Percentiles rank a stretch among this genome's conserved stretches.
Conservation (phyloP, 257 asterid genomes). For the Ajuga chamaepitys region DNA sequence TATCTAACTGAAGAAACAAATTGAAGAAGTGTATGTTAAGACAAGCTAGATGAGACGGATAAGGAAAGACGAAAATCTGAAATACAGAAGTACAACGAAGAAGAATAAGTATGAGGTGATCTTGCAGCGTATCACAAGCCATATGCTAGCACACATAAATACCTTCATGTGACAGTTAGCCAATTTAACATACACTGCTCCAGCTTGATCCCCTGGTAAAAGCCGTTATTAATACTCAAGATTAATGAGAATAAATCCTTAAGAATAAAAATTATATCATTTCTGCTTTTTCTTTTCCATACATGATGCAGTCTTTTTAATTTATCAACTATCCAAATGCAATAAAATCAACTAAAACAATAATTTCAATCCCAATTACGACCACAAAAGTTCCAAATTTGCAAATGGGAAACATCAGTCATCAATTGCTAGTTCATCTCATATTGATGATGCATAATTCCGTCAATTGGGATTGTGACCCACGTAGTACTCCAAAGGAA, state of each 20-base stretch:
- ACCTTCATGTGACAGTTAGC: conserved; percentile 82
- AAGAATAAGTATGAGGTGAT: not conserved
- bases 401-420: conserved; percentile 5
- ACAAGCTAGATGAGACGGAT: not conserved
- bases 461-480: too few species aligned
- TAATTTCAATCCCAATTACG: not conserved
- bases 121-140: not conserved
- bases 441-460: too few species aligned
- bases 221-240: conserved; percentile 1
- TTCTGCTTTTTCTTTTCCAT: not conserved
- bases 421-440: not conserved
- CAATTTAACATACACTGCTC: conserved; percentile 75
- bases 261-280: not conserved
- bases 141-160: not conserved
- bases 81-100: not conserved
- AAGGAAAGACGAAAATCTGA: not conserved
- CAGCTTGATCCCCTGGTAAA: conserved; percentile 88
- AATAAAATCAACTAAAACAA: not conserved
- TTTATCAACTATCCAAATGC: not conserved
- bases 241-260: not conserved
- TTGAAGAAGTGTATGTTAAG: not conserved
- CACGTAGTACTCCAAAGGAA: too few species aligned
- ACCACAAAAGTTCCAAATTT: not conserved
- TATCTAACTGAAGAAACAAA: conserved; percentile 57
- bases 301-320: not conserved